Conservation (phyloP, 495 filamentous ascomycete genomes). For the Penicillium manginii region DNA sequence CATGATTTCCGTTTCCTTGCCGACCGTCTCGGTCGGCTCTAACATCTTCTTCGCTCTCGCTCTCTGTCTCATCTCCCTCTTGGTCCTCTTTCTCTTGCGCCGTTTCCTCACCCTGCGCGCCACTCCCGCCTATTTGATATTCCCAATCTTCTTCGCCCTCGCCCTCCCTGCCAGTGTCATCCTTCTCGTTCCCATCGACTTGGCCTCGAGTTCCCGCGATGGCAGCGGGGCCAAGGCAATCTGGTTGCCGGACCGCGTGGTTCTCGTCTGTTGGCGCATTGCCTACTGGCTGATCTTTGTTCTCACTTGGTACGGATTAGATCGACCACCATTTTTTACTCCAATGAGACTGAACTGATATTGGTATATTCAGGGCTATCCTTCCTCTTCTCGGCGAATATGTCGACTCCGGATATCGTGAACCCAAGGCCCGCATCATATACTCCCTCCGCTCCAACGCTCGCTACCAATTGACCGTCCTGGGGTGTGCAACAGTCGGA, state of each 20-base stretch:
- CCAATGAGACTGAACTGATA: neutral
- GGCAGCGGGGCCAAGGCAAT: constrained; percentile 67
- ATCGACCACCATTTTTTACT: neutral
- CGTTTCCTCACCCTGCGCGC: constrained; percentile 87
- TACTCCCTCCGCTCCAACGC: constrained; percentile 86
- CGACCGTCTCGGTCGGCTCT: constrained; percentile 59
- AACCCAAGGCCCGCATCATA: constrained; percentile 74
- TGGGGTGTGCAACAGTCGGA: constrained; percentile 70
- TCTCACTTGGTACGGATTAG: constrained; percentile 74
- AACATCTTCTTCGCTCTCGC: constrained; percentile 73
- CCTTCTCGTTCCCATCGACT: constrained; percentile 93
- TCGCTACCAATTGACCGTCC: constrained; percentile 80
- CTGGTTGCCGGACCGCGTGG: constrained; percentile 66
- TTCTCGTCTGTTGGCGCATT: constrained; percentile 88
- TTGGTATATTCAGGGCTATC: constrained; percentile 67
- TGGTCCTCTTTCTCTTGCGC: constrained; percentile 81
- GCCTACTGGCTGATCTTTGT: constrained; percentile 96
- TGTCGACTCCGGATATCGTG: constrained; percentile 89
- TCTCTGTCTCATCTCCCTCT: constrained; percentile 70
- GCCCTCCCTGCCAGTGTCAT: constrained; percentile 91
- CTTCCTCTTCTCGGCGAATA: constrained; percentile 93
- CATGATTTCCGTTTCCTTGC: constrained; percentile 34
- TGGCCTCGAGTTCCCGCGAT: constrained; percentile 81
- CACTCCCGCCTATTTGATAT: constrained; percentile 86
- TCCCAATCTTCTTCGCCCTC: constrained; percentile 91